phyloP scores from a whole-genome alignment of 192 early-diverging fungal species.

The Coemansia sp. region DNA sequence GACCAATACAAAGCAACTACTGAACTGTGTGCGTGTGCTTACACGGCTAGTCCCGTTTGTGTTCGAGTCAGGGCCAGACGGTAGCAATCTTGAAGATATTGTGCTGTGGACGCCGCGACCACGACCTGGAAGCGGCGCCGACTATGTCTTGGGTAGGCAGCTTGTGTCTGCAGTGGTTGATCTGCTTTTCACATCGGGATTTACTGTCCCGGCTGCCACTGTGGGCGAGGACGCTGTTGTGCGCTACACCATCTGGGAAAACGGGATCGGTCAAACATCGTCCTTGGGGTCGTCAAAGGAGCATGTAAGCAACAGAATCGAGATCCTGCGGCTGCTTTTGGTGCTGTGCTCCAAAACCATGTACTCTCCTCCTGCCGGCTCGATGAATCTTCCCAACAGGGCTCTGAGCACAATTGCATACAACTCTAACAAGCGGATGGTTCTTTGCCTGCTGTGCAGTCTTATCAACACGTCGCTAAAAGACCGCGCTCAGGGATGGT shows the following conservation, averaged over 20 bases:
- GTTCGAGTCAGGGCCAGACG: slow-evolving; percentile 63
- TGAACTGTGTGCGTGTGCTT: slow-evolving; percentile 83
- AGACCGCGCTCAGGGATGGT: slow-evolving; percentile 87
- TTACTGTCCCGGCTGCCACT: slow-evolving; percentile 64
- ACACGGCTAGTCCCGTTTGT: slow-evolving; percentile 85
- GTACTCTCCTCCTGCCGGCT: slow-evolving; percentile 62
- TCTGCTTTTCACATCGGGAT: slow-evolving; percentile 68
- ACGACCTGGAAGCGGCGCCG: slow-evolving; percentile 45
- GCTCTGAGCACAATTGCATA: slow-evolving; percentile 46
- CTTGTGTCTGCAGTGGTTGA: slow-evolving; percentile 59
- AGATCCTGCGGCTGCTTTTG: slow-evolving; percentile 76
- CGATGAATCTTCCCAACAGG: slow-evolving; percentile 26
- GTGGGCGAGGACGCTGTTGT: slow-evolving; percentile 55
- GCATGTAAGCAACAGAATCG: slow-evolving; percentile 72
- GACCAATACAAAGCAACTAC: slow-evolving; percentile 63
- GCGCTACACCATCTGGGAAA: slow-evolving; percentile 76
- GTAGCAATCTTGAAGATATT: slow-evolving; percentile 35
- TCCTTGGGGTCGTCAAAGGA: slow-evolving; percentile 70
- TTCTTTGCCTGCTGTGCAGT: slow-evolving; percentile 81
- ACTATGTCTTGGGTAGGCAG: slow-evolving; percentile 57
- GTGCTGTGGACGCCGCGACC: slow-evolving; percentile 49
- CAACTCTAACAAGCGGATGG: slow-evolving; percentile 61
- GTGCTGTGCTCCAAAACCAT: slow-evolving; percentile 80
- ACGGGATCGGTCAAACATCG: slow-evolving; percentile 73
- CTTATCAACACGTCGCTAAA: slow-evolving; percentile 80